Percentiles rank a stretch among this genome's conserved stretches.
These are phyloP conservation scores for Globisporangium echinulatum DNA, from an alignment of 352 stramenopile genomes.

Conservation along the genomic window DNA sequence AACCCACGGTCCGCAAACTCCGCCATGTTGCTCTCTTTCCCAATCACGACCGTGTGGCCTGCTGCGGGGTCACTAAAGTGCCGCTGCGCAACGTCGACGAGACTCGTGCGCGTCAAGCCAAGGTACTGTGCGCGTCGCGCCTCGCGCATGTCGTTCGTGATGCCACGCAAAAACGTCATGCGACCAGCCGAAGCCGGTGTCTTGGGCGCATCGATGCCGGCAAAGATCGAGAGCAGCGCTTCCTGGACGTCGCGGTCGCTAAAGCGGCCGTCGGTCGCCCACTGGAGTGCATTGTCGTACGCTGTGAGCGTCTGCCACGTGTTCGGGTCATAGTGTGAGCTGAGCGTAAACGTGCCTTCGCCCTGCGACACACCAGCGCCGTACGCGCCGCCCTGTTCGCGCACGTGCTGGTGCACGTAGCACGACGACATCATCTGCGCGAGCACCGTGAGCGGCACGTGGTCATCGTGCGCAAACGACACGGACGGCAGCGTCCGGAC, in stretches of 20 bases:
- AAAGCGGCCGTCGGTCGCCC: constrained; percentile 47
- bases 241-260: constrained; percentile 72
- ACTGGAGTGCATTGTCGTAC: constrained; percentile 51
- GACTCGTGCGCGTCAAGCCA: constrained; percentile 27
- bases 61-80: constrained; percentile 26
- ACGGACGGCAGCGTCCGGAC: constrained; percentile 70
- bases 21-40: constrained; percentile 42
- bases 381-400: constrained; percentile 76
- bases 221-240: constrained; percentile 74
- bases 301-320: constrained; percentile 70
- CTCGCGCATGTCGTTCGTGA: constrained; percentile 83
- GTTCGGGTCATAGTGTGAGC: constrained; percentile 83
- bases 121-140: constrained; percentile 63
- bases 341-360: constrained; percentile 76
- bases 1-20: constrained; percentile 45
- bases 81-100: constrained; percentile 49
- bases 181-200: constrained; percentile 69
- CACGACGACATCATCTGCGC: constrained; percentile 83
- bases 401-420: constrained; percentile 75
- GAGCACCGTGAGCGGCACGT: constrained; percentile 69
- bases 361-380: constrained; percentile 62
- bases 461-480: constrained; percentile 63
- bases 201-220: constrained; percentile 68
- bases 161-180: constrained; percentile 70
- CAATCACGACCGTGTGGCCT: constrained; percentile 40